Evolutionary conservation across 2,329 filamentous ascomycete species (phyloP), one percentile per base, ranked within the genome.

Genomic region (Fusarium algeriense): DNA sequence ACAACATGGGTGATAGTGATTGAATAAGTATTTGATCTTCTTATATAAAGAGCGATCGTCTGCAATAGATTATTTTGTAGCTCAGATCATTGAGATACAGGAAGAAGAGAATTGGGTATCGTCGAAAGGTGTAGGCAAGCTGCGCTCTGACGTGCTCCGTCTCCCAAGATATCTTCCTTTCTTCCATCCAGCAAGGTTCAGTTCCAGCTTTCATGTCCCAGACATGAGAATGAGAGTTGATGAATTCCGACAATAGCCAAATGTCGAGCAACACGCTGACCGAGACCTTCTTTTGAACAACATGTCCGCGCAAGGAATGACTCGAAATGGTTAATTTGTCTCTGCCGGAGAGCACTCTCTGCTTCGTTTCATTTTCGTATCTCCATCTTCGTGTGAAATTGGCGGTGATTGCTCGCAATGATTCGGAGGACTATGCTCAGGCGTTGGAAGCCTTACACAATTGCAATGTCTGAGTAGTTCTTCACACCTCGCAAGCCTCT

Each of bases 381-480:
- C 70, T 28, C 65, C 63, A 2, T 23, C 64, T 0, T 71, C 62
- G 20, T 66, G 52, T 19, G 48, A 68, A 1, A 54, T 62, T 14
- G 52, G 14, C 7, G 61, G 72, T 2, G 65, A 66, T 9, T 66
- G 60, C 15, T 66, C 65, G 19, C 64, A 67, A 14, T 56, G 67
- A 35, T 71, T 56, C 2, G 49, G 65, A 9, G 64, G 46, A 6
- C 48, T 66, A 8, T 64, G 53, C 37, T 76, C 65, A 12, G 73
- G 62, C 2, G 72, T 67, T 2, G 69, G 60, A 19, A 75, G 62
- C 26, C 63, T 66, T 17, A 69, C 60, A 13, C 75, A 76, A 6
- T 65, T 76, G n/a, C 75, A 76, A 38, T 77, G 75, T 55, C 64
- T 70, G 2, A 79, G 60, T 0, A 79, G 63, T 3, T 67, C 57